Evolutionary conservation across 2,329 filamentous ascomycete genomes (phyloP), one percentile per base, ranked within the genome.

Genomic region (Stagonosporopsis rhizophila): DNA sequence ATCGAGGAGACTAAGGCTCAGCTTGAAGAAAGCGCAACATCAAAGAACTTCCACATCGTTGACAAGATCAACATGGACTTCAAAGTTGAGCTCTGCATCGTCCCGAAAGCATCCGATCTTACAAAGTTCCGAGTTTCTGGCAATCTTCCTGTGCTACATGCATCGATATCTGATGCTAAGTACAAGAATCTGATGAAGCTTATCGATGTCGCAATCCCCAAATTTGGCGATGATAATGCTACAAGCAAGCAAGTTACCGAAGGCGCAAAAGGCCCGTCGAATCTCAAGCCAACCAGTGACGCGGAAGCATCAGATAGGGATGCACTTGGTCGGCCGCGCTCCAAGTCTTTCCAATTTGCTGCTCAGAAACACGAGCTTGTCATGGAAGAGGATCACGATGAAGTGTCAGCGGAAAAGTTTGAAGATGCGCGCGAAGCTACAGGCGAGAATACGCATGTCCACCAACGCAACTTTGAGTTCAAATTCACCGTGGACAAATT

Each of bases 1-100:
- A 91, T 99, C 44, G 89, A 96, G 50, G 90, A 91, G 62, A 95
- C 96, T 0, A 95, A 94, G 71, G 83, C 87, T 4, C 92, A 97
- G 66, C 82, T 99, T 3, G 83, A 85, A 12, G 82, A 87, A 25
- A 85, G 86, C 60, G 85, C 89, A 23, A 85, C 89, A 6, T 82
- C 83, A 1, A 89, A 88, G 53, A 88, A 88, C 60, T 83, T 96
- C 63, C 94, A 98, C 72, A 87, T 99, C 51, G 91, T 99, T 32
- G 94, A 99, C 74, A 88, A 91, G 63, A 99, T 99, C 80, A 99
- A 96, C 65, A 90, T 99, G 66, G 91, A 98, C 74, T 98, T 99
- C 73, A 87, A 92, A 11, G 87, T 99, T n/a, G 93, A 97, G 73
- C 89, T 90, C 19, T 99, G 93, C 7, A 99, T 99, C 65, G 81